phyloP scores from a whole-genome alignment of 768 basidiomycete genomes.

The Boletus vermiculosoides region DNA sequence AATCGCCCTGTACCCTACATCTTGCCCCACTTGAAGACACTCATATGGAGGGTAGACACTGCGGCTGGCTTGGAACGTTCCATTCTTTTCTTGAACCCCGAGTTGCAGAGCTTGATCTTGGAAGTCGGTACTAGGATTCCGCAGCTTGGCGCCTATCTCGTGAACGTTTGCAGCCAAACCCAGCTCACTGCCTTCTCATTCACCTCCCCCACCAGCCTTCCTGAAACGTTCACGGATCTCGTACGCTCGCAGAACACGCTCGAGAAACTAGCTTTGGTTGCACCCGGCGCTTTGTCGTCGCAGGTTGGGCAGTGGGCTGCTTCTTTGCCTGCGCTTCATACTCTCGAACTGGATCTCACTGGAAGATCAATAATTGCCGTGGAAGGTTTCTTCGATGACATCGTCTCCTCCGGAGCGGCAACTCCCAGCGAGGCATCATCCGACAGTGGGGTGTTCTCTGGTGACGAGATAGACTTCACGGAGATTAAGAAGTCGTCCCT shows the following conservation, averaged over 20 bases:
- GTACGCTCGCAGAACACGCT: constrained; percentile 56
- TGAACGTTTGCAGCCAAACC: constrained; percentile 60
- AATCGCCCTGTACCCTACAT: constrained; percentile 60
- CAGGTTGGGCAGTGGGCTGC: constrained; percentile 74
- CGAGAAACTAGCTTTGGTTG: constrained; percentile 63
- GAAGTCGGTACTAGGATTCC: constrained; percentile 59
- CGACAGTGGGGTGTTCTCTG: constrained; percentile 77
- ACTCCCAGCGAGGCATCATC: constrained; percentile 70
- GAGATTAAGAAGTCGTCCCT: constrained; percentile 70
- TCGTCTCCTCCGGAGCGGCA: constrained; percentile 63
- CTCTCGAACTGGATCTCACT: constrained; percentile 68
- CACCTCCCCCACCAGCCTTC: constrained; percentile 64
- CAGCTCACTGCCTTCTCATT: constrained; percentile 68
- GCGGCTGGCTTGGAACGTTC: constrained; percentile 63
- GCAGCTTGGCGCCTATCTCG: constrained; percentile 61
- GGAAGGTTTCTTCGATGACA: constrained; percentile 79
- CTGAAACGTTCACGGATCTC: constrained; percentile 68
- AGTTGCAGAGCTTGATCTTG: constrained; percentile 56
- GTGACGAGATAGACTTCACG: constrained; percentile 74
- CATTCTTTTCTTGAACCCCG: constrained; percentile 63
- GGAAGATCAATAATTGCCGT: constrained; percentile 65
- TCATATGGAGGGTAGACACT: constrained; percentile 73
- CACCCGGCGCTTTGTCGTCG: constrained; percentile 72
- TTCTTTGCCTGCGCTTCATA: constrained; percentile 57
- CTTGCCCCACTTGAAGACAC: constrained; percentile 64